A percentile compares a stretch with the other conserved stretches of the same genome.
These are phyloP conservation scores for Batrachochytrium dendrobatidis DNA, from an alignment of 371 early-diverging fungal species.

Conservation along the genomic window DNA sequence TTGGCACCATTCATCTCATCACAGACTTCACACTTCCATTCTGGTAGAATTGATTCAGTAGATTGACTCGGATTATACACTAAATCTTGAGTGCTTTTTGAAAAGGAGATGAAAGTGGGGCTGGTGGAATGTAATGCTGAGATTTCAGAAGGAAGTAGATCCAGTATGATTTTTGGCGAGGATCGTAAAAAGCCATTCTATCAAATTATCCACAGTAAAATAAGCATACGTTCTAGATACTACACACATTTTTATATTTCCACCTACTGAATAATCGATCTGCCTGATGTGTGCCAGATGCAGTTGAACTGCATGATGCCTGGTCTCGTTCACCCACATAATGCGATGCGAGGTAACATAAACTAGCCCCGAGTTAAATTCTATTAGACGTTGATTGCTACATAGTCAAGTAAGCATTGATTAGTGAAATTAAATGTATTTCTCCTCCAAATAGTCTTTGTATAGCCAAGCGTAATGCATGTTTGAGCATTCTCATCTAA, in stretches of 20 bases:
- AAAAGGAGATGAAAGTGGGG: too few species aligned
- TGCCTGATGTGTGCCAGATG: conserved; percentile 42
- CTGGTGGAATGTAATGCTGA: too few species aligned
- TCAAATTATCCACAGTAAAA: conserved; percentile 16
- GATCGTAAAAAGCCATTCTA: conserved; percentile 58
- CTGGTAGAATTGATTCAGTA: conserved; percentile 16
- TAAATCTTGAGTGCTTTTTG: too few species aligned
- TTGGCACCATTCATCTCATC: conserved; percentile 50
- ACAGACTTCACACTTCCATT: conserved; percentile 75
- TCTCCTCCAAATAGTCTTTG: background rate
- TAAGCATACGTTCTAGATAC: conserved; percentile 12
- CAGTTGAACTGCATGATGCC: conserved; percentile 50
- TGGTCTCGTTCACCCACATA: conserved; percentile 60
- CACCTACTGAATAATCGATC: conserved; percentile 50
- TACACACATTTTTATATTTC: too few species aligned
- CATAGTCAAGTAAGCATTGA: too few species aligned
- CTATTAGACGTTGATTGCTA: conserved; percentile 45
- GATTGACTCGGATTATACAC: too few species aligned
- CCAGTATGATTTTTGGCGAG: conserved; percentile 56
- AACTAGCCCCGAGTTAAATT: conserved; percentile 66
- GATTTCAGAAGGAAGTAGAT: too few species aligned
- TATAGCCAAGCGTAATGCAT: background rate
- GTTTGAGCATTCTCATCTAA: background rate
- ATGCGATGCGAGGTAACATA: conserved; percentile 71
- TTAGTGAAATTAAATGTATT: too few species aligned